These are phyloP conservation scores for Clausena lansium DNA, from an alignment of 345 rosid genomes.

Conservation along the genomic window DNA sequence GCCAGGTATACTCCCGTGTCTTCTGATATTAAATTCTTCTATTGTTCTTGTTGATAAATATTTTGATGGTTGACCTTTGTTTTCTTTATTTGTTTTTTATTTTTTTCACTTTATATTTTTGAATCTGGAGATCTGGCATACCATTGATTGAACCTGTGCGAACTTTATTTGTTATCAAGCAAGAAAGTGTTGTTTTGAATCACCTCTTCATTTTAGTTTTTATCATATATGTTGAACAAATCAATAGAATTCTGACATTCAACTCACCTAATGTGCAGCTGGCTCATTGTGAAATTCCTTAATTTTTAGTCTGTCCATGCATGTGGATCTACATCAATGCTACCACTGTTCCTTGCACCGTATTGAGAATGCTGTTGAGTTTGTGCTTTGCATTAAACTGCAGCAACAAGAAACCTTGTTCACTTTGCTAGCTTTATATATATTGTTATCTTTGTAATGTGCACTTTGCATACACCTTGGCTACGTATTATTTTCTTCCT, in stretches of 20 bases:
- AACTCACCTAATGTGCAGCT: not conserved
- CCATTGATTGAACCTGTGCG: not conserved
- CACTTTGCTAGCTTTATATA: not conserved
- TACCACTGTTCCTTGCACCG: not conserved
- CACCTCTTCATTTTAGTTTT: not conserved
- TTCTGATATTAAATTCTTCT: not conserved
- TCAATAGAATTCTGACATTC: not conserved
- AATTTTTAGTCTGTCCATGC: not conserved
- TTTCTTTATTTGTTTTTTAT: not conserved
- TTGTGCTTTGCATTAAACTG: not conserved
- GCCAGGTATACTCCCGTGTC: conserved; percentile 58
- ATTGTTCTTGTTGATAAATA: conserved; percentile 1
- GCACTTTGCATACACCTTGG: not conserved
- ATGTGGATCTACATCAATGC: not conserved
- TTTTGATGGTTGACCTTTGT: not conserved
- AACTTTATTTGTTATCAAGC: not conserved
- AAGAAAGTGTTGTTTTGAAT: not conserved
- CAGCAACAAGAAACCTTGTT: not conserved
- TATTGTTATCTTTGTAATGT: not conserved
- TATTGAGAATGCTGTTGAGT: not conserved
- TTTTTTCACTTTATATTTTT: not conserved
- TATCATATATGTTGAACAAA: not conserved
- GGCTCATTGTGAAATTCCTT: not conserved
- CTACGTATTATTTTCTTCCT: not conserved
- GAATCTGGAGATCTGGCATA: not conserved